Evolutionary conservation across 306 rosid species (phyloP), one percentile per base, ranked within the genome.

Genomic region (Elaeagnus macrophylla): DNA sequence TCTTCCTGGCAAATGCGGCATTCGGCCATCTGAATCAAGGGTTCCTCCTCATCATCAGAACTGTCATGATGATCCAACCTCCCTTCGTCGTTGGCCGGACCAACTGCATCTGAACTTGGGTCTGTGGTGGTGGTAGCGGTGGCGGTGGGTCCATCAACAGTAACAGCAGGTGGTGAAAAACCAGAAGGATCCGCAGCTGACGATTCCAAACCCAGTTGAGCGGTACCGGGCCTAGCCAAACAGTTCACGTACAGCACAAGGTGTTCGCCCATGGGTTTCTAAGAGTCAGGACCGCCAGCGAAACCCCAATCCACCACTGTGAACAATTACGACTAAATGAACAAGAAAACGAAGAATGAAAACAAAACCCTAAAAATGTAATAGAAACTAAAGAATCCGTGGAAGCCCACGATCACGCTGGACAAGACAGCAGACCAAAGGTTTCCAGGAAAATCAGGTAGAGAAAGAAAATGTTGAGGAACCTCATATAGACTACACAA

Each of bases 1-100:
- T 90, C 97, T 62, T 86, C 95, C 84, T 90, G 97, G 52, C 97
- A 90, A 76, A 90, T 90, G 15, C 97, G 97, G 65, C 97, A 90
- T 74, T 90, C 97, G 18, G 75, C 94, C 68, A 37, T 59, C 84
- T 76, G 89, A 61, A 86, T 74, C 74, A 86, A 74, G 52, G 81
- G 90, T 51, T 77, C 88, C 39, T 83, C 77, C 71, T 90, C 95
- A 38, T 54, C 95, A 38, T 54, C 79, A 19, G 59, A 47, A 48
- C 41, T 81, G 14, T 48, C 85, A 13, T 7, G 67, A 9, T 39
- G 37, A 39, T 63, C 70, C 59, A 19, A 37, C 39, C 39, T 50
- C 37, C 42, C 57, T 4, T 47, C 75, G 1, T 41, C 71, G 25
- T 53, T 47, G 6, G 61, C 62, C 3, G 87, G 65, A 11, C 68